Evolutionary conservation across 2,329 filamentous ascomycete species (phyloP).

Genomic region (Dactylonectria estremocensis): DNA sequence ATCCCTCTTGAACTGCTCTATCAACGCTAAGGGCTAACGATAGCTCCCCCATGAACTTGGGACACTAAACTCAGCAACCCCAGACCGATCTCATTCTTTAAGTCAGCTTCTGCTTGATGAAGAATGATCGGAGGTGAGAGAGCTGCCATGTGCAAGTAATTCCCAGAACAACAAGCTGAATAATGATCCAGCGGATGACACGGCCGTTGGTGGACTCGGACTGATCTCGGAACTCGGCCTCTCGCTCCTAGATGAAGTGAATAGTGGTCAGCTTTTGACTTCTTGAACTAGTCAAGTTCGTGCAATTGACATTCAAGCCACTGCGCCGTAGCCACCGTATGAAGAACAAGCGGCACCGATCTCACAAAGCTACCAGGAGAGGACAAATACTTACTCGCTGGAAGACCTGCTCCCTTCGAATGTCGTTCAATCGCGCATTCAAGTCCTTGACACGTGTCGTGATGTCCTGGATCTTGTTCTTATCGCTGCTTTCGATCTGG

Average conservation of each 20-base stretch:
- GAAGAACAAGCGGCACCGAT: background rate
- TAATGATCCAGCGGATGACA: constrained; percentile 93
- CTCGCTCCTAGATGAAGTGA: constrained; percentile 79
- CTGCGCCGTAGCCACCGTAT: background rate
- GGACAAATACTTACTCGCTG: constrained; percentile 77
- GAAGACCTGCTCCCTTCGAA: constrained; percentile 95
- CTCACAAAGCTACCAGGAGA: too few relatives aligned
- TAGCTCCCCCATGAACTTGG: constrained; percentile 17
- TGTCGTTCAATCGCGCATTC: constrained; percentile 88
- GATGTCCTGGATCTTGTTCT: constrained; percentile 92
- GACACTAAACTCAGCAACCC: constrained; percentile 20
- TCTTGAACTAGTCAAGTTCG: background rate
- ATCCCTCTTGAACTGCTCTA: constrained; percentile 26
- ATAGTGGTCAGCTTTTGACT: constrained; percentile 25
- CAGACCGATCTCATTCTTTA: constrained; percentile 59
- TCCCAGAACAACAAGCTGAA: constrained; percentile 88
- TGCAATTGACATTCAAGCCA: background rate
- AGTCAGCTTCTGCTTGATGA: constrained; percentile 99
- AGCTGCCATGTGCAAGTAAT: constrained; percentile 97
- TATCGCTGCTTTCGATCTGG: constrained; percentile 93
- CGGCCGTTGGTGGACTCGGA: constrained; percentile 93
- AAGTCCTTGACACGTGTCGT: constrained; percentile 90
- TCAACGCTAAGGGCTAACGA: constrained; percentile 31
- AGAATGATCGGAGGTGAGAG: constrained; percentile 95
- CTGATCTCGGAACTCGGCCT: constrained; percentile 98